phyloP scores from a whole-genome alignment of 2,329 filamentous ascomycete genomes.

The Penicillium sp. region DNA sequence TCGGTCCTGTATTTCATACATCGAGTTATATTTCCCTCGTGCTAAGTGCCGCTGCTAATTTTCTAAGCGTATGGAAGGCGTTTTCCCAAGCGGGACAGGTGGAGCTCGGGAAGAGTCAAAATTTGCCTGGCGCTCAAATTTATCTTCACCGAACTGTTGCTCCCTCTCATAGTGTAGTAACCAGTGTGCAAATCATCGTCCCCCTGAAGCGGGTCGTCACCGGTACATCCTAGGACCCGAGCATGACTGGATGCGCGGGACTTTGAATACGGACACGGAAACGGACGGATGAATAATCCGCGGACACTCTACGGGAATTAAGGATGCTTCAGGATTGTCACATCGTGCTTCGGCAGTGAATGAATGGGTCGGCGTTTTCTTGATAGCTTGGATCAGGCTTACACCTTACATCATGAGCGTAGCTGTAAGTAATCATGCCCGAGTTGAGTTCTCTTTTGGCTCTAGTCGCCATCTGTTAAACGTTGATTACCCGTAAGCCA shows the following conservation, averaged over 20 bases:
- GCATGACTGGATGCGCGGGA: not conserved
- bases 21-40: too few species aligned
- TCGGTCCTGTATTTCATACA: not conserved
- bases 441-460: not conserved
- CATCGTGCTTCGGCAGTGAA: not conserved
- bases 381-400: not conserved
- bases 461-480: not conserved
- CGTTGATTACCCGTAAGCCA: not conserved
- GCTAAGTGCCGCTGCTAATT: too few species aligned
- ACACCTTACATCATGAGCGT: not conserved
- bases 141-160: conserved; percentile 45
- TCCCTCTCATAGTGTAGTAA: conserved; percentile 32
- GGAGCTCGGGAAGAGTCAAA: not conserved
- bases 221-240: not conserved
- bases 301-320: not conserved
- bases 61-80: too few species aligned
- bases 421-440: not conserved
- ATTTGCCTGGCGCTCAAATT: conserved; percentile 24
- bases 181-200: not conserved
- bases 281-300: not conserved
- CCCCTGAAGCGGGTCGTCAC: too few species aligned
- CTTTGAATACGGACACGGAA: not conserved
- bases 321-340: not conserved
- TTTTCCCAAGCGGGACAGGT: not conserved
- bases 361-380: not conserved